A percentile compares a stretch with the other conserved stretches of the same genome.
phyloP scores from a whole-genome alignment of 495 filamentous ascomycete species.

The Penicillium lividum region DNA sequence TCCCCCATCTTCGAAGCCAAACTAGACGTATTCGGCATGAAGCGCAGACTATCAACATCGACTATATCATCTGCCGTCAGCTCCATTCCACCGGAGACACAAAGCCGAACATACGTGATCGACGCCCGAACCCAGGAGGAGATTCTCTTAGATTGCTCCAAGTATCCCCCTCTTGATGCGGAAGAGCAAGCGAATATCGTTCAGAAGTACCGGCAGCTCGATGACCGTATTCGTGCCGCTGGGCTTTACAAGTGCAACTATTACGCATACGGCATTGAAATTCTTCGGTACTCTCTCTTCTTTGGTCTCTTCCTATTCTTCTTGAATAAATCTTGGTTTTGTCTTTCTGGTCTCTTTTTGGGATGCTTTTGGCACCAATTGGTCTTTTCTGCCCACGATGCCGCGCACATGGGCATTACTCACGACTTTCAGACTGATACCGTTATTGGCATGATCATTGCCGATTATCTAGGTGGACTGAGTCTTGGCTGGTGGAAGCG shows the following conservation, averaged over 20 bases:
- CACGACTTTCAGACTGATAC: slow-evolving; percentile 80
- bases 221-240: slow-evolving; percentile 65
- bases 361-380: slow-evolving; percentile 88
- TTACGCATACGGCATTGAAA: slow-evolving; percentile 69
- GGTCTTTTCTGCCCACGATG: slow-evolving; percentile 86
- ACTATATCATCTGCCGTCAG: slow-evolving; percentile 46
- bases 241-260: slow-evolving; percentile 82
- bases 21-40: slow-evolving; percentile 8
- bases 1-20: slow-evolving; percentile 19
- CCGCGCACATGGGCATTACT: slow-evolving; percentile 91
- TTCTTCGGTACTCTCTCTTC: slow-evolving; percentile 62
- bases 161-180: slow-evolving; percentile 72
- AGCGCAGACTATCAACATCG: slow-evolving; percentile 43
- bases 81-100: not conserved
- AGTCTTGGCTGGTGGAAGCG: slow-evolving; percentile 92
- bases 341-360: slow-evolving; percentile 62
- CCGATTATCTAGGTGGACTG: slow-evolving; percentile 80
- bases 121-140: slow-evolving; percentile 68
- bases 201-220: slow-evolving; percentile 68
- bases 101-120: slow-evolving; percentile 39
- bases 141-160: slow-evolving; percentile 65
- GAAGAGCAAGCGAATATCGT: slow-evolving; percentile 69
- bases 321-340: slow-evolving; percentile 15
- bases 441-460: slow-evolving; percentile 78
- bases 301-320: slow-evolving; percentile 57